Evolutionary conservation across 176 grass and related monocot species (phyloP), one percentile per base, ranked within the genome.

Genomic region (sorghum (Sorghum bicolor)): DNA sequence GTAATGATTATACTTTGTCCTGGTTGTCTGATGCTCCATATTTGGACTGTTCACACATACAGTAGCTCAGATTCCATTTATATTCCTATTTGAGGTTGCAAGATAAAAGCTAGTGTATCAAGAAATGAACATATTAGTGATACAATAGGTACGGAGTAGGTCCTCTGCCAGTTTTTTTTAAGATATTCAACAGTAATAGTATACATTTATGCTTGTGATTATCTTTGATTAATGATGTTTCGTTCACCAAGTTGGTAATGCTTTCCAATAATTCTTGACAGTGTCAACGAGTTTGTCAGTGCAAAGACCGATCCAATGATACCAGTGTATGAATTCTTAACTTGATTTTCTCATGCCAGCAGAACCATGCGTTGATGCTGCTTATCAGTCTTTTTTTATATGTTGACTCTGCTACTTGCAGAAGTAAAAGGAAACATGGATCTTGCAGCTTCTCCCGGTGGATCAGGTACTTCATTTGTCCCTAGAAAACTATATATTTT

Each of bases 231-330:
- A 15, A 25, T 1, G 4, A 25, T 67, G 32, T 32, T 72, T 15
- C 66, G 31, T 0, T 31, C 34, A 64, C 3, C 50, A 70, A 70
- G 65, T 71, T 53, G 55, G 55, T 86, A 77, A 82, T 82, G 64
- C 6, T 38, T 33, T 71, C 30, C 0, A 30, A 44, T 50, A 34
- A 72, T 62, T 60, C 15, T 62, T 90, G 77, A 33, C 89, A 97
- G 94, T 81, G 83, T 97, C 38, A 89, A 87, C 22, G 91, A 97
- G 83, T 94, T 88, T 76, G 80, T 97, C 55, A 80, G 91, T 64
- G 79, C 85, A 62, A 92, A 89, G 73, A 68, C 79, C 19, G 94
- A 97, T 80, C 94, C 91, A 5, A 80, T 97, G 36, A 88, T 94
- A 67, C 89, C 89, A 84, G 64, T 92, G 94, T 97, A 97, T 82